Conservation (phyloP, 306 rosid species). For the Pachyrhizus erosus region DNA sequence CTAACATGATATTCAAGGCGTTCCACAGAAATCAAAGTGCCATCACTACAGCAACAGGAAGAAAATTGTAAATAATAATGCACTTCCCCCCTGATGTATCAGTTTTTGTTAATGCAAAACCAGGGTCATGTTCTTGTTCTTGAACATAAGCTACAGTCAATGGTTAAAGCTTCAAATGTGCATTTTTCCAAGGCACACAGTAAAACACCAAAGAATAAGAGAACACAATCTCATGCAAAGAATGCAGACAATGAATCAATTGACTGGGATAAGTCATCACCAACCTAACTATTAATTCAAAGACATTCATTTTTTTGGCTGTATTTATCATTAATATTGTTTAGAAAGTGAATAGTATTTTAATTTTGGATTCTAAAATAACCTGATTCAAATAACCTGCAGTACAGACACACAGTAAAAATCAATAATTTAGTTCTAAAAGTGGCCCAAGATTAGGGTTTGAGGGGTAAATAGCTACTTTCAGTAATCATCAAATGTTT, state of each 20-base stretch:
- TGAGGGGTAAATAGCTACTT: not conserved
- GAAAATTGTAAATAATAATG: not conserved
- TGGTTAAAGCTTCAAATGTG: slow-evolving; percentile 2
- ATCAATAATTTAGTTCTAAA: not conserved
- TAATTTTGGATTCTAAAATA: not conserved
- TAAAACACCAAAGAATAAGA: not conserved
- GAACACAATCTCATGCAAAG: not conserved
- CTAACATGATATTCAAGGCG: slow-evolving; percentile 94
- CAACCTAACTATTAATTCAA: not conserved
- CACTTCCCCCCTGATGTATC: slow-evolving; percentile 1
- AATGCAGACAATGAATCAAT: not conserved
- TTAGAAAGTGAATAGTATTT: not conserved
- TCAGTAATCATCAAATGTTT: not conserved
- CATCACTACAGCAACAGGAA: slow-evolving; percentile 69
- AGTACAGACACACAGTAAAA: not conserved
- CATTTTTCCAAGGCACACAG: not conserved
- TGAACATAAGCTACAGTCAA: not conserved
- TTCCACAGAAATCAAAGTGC: slow-evolving; percentile 81
- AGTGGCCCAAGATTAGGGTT: not conserved
- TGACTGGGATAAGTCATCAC: not conserved
- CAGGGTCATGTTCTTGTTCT: slow-evolving; percentile 1
- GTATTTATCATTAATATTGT: not conserved
- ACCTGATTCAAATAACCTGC: not conserved
- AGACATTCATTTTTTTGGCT: not conserved
- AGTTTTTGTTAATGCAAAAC: not conserved